These are phyloP conservation scores for Clavispora carvajalis DNA, from an alignment of 805 yeast genomes.

Conservation along the genomic window DNA sequence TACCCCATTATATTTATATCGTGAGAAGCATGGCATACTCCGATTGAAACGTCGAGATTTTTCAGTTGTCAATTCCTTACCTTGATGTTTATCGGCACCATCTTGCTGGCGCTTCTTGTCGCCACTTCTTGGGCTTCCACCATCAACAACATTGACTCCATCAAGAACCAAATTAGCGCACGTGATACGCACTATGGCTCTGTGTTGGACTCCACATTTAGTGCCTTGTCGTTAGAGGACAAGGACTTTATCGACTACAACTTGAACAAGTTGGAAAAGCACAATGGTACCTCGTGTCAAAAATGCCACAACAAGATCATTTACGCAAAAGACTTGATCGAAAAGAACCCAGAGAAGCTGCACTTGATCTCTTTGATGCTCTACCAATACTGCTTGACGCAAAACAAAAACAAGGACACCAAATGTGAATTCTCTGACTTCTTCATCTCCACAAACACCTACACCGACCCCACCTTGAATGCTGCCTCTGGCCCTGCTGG, in stretches of 20 bases:
- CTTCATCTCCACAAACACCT: conserved; percentile 31
- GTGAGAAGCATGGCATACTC: background rate
- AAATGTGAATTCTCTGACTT: conserved; percentile 34
- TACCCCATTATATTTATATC: background rate
- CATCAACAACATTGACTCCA: conserved; percentile 22
- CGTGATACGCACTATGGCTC: conserved; percentile 9
- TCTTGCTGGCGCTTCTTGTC: conserved; percentile 10
- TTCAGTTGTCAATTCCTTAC: background rate
- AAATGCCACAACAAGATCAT: conserved; percentile 31
- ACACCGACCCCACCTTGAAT: conserved; percentile 12
- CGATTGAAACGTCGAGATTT: background rate
- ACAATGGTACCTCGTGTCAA: conserved; percentile 31
- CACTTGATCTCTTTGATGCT: conserved; percentile 33
- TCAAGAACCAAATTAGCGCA: conserved; percentile 18
- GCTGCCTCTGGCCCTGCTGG: conserved; percentile 19
- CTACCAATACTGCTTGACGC: conserved; percentile 29
- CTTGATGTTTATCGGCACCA: background rate
- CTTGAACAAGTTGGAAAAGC: conserved; percentile 22
- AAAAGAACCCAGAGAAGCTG: conserved; percentile 25
- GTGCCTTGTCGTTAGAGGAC: conserved; percentile 20
- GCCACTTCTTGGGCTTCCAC: conserved; percentile 14
- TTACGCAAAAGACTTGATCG: conserved; percentile 23
- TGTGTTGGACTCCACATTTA: conserved; percentile 22
- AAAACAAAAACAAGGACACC: conserved; percentile 24
- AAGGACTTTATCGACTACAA: conserved; percentile 26